Conservation (phyloP, 768 basidiomycete genomes). For the Kwoniella heveanensis region DNA sequence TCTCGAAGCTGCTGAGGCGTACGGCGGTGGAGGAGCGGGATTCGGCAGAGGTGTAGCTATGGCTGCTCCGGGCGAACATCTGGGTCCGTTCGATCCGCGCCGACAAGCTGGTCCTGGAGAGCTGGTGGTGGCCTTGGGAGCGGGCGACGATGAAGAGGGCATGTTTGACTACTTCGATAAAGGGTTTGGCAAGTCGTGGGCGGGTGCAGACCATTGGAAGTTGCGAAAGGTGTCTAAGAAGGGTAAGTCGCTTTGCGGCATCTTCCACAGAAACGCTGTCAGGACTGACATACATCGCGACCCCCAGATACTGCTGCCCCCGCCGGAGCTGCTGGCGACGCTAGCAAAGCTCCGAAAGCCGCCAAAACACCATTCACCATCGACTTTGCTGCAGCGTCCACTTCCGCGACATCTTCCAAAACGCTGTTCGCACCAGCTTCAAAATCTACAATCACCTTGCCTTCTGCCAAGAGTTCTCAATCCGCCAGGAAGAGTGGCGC, state of each 20-base stretch:
- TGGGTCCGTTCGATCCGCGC: slow-evolving; percentile 81
- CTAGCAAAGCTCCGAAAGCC: slow-evolving; percentile 57
- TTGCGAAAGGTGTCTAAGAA: slow-evolving; percentile 75
- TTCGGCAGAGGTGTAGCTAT: slow-evolving; percentile 59
- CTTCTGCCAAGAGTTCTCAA: slow-evolving; percentile 25
- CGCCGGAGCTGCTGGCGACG: slow-evolving; percentile 58
- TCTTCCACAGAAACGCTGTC: too few species aligned
- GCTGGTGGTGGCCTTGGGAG: slow-evolving; percentile 80
- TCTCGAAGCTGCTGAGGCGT: slow-evolving; percentile 55
- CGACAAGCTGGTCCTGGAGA: slow-evolving; percentile 68
- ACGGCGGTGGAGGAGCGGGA: slow-evolving; percentile 35
- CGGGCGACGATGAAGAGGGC: slow-evolving; percentile 61
- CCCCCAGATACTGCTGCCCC: slow-evolving; percentile 53
- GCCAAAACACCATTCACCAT: slow-evolving; percentile 53
- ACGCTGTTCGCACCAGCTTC: slow-evolving; percentile 51
- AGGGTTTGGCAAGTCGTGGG: slow-evolving; percentile 86
- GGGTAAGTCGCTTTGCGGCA: slow-evolving; percentile 61
- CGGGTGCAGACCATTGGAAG: slow-evolving; percentile 99
- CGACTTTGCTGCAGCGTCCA: slow-evolving; percentile 57
- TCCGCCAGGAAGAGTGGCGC: slow-evolving; percentile 19
- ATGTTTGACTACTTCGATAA: slow-evolving; percentile 90
- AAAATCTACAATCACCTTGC: slow-evolving; percentile 40
- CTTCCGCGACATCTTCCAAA: slow-evolving; percentile 37
- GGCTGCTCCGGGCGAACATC: slow-evolving; percentile 57
- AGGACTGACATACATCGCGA: neutral